Conservation (phyloP, 345 rosid species). For the Populus pruinosa region DNA sequence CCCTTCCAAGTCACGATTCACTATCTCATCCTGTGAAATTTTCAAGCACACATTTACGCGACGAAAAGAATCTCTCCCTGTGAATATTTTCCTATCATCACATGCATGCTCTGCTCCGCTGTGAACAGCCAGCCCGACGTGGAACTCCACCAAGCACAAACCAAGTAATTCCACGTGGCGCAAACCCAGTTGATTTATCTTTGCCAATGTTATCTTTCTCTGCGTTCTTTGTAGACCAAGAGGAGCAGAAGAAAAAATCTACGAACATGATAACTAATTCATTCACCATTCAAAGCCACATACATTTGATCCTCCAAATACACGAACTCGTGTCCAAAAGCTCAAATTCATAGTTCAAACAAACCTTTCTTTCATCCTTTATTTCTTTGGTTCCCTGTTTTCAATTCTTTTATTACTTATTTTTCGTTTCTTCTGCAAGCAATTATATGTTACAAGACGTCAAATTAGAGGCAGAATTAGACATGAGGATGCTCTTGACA, state of each 20-base stretch:
- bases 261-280: conserved; percentile 20
- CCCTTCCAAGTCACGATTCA: neutral
- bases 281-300: conserved; percentile 27
- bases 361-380: neutral
- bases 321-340: neutral
- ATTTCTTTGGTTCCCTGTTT: neutral
- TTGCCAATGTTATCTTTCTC: conserved; percentile 1
- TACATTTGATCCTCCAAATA: conserved; percentile 31
- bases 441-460: neutral
- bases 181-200: conserved; percentile 10
- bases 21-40: neutral
- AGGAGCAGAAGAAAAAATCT: conserved; percentile 25
- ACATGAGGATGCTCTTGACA: neutral
- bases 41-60: neutral
- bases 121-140: conserved; percentile 14
- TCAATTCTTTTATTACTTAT: neutral
- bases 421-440: neutral
- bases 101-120: too few relatives aligned
- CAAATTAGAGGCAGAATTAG: conserved; percentile 1
- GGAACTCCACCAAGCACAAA: conserved; percentile 26
- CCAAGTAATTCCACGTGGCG: conserved; percentile 18
- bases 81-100: neutral
- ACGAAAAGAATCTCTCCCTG: too few relatives aligned
- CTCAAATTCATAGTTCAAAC: neutral
- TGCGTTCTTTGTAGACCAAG: conserved; percentile 16